Evolutionary conservation across 2,329 filamentous ascomycete species (phyloP), one percentile per base, ranked within the genome.

Genomic region (Botryotinia calthae): DNA sequence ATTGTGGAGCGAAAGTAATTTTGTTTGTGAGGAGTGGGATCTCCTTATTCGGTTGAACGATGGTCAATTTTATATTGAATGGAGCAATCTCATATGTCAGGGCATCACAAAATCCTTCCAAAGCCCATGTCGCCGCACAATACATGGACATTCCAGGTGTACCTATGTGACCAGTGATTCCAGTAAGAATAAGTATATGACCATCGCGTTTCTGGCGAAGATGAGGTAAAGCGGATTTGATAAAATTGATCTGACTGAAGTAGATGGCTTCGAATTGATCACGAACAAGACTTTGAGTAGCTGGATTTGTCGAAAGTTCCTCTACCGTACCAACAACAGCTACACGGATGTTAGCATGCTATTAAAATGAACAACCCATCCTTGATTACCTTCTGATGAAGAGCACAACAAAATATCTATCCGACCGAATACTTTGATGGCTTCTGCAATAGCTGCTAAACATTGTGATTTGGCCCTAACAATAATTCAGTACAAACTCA

Each of bases 221-320:
- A 71, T 90, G 87, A 0, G 95, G 94, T 34, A 99, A 86, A 1
- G 90, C 87, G 22, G 95, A 93, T 82, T 96, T 97, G 84, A 98
- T 97, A 81, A 97, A 93, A 83, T 98, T 98, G 81, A 98, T 91
- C 73, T 97, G 94, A 0, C 93, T 94, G 82, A 98, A 98, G 85
- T 97, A 98, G 79, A 97, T 94, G 75, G 90, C 90, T 82, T 98
- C 95, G 81, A 98, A 98, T 81, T 98, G 95, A 79, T 97, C 93
- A 74, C 93, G 89, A 51, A 97, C 91, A 28, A 98, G 87, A 73
- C 91, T 94, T 77, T 91, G 87, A 1, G 93, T 94, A 61, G 90
- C 87, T 7, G 87, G 86, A 37, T 87, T 91, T 44, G 93, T 91
- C 0, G 91, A 90, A 40, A 98, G 85, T 82, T 99, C 96, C 82